Conservation (phyloP, 2,329 filamentous ascomycete species). For the Fonsecaea nubica region DNA sequence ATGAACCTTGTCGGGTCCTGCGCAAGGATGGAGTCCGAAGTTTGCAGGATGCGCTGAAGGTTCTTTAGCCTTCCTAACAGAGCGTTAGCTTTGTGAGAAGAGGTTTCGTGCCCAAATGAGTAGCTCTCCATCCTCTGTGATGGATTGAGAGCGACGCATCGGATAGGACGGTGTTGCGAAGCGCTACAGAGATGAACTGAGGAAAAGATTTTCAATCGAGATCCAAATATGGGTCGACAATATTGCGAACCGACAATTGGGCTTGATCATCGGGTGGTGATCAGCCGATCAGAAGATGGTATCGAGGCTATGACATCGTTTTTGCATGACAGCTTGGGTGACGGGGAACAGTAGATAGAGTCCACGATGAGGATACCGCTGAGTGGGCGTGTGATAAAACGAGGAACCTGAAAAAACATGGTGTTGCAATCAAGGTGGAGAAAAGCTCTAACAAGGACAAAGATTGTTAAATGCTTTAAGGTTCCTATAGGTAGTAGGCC, state of each 20-base stretch:
- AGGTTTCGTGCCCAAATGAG: conserved; percentile 22
- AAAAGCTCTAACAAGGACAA: conserved; percentile 9
- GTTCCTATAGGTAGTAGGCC: background rate
- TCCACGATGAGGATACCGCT: background rate
- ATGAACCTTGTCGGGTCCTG: conserved; percentile 22
- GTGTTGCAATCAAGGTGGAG: conserved; percentile 19
- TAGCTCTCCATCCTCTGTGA: conserved; percentile 10
- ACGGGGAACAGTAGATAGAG: background rate
- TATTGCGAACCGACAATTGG: conserved; percentile 1
- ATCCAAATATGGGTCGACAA: conserved; percentile 17
- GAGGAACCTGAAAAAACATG: conserved; percentile 20
- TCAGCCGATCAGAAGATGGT: conserved; percentile 9
- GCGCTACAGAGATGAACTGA: conserved; percentile 18
- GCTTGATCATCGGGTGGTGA: conserved; percentile 5
- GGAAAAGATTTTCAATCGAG: conserved; percentile 20
- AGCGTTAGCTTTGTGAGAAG: conserved; percentile 23
- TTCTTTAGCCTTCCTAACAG: conserved; percentile 26
- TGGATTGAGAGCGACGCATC: conserved; percentile 24
- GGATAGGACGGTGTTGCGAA: conserved; percentile 12
- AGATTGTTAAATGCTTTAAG: background rate
- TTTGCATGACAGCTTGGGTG: background rate
- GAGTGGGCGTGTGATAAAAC: conserved; percentile 15
- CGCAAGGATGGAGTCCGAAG: conserved; percentile 14
- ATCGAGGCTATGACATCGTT: conserved; percentile 17
- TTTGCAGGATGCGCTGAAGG: conserved; percentile 22